These are phyloP conservation scores for Beta macrorhiza DNA, from an alignment of 179 eudicot genomes.

Conservation along the genomic window DNA sequence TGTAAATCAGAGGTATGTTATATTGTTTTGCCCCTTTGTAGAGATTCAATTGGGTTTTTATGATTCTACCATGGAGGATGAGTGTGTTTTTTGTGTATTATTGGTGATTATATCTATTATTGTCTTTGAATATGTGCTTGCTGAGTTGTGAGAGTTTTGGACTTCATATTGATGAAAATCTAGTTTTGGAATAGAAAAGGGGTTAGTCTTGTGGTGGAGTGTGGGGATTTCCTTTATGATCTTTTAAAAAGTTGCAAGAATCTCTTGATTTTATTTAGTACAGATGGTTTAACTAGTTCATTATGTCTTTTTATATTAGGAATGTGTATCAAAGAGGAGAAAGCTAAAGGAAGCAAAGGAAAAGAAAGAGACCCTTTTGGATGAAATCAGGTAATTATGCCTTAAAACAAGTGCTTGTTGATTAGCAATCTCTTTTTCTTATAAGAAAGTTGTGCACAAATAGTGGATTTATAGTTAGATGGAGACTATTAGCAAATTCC, in stretches of 20 bases:
- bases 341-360: slow-evolving; percentile 40
- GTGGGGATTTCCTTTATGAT: not conserved
- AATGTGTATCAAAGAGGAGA: slow-evolving; percentile 41
- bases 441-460: not conserved
- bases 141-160: not conserved
- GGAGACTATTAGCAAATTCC: not conserved
- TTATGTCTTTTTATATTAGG: slow-evolving; percentile 19
- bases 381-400: slow-evolving; percentile 34
- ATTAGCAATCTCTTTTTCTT: not conserved
- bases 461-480: not conserved
- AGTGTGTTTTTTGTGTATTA: not conserved
- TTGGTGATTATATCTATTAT: not conserved
- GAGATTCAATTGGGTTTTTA: not conserved
- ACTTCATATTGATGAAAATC: not conserved
- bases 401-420: not conserved
- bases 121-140: not conserved
- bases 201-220: not conserved
- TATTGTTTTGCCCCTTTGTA: not conserved
- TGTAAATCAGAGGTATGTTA: not conserved
- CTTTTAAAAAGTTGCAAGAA: slow-evolving; percentile 2
- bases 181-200: not conserved
- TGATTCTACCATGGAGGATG: not conserved
- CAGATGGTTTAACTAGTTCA: slow-evolving; percentile 1
- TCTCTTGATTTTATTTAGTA: not conserved
- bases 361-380: slow-evolving; percentile 31